A percentile compares a stretch with the other conserved stretches of the same genome.
These are phyloP conservation scores for Helicostylum pulchrum DNA, from an alignment of 192 early-diverging fungal species.

Conservation along the genomic window DNA sequence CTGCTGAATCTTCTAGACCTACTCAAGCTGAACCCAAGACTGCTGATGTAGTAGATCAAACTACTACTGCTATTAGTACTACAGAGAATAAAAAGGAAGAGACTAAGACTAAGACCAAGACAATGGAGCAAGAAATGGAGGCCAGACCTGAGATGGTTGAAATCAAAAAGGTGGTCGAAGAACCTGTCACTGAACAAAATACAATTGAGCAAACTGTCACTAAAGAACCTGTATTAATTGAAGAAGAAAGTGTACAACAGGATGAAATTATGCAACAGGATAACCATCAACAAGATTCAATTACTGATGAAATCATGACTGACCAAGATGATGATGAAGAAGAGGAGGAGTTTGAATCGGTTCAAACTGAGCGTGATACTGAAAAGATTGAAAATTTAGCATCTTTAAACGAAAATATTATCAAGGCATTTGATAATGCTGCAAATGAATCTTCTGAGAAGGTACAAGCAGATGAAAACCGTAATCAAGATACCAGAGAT, in stretches of 20 bases:
- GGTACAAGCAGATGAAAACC: not conserved
- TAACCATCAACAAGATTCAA: not conserved
- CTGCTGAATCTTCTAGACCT: not conserved
- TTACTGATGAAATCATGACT: no score
- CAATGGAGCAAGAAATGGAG: not conserved
- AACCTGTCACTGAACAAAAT: no score
- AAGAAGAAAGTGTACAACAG: not conserved
- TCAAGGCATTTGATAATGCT: conserved; percentile 13
- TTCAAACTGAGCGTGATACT: no score
- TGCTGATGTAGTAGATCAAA: not conserved
- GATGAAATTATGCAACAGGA: not conserved
- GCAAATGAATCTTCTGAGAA: conserved; percentile 1
- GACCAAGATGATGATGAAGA: not conserved
- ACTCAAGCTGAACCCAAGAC: not conserved
- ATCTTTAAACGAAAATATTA: conserved; percentile 3
- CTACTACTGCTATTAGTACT: not conserved
- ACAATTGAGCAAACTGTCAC: not conserved
- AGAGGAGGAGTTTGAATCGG: not conserved
- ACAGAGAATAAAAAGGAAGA: not conserved
- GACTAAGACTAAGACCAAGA: not conserved
- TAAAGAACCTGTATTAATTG: not conserved
- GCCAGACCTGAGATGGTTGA: conserved; percentile 9
- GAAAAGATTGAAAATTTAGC: not conserved
- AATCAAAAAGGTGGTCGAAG: not conserved
- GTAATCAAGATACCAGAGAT: not conserved